These are phyloP conservation scores for Xylariales sp. DNA, from an alignment of 2,329 filamentous ascomycete species.

Conservation along the genomic window DNA sequence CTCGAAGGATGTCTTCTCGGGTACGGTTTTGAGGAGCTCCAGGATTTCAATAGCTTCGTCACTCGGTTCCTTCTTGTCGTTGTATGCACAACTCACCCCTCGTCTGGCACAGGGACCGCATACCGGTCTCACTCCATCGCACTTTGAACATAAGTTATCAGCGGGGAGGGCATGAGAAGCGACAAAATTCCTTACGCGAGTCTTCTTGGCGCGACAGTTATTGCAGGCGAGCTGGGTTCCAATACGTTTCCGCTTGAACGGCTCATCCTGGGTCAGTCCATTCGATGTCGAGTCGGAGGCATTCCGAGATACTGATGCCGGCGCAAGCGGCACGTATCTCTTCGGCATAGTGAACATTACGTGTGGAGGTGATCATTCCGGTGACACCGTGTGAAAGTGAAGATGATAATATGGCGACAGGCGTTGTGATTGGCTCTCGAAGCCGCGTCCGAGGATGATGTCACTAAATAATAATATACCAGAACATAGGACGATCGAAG, in stretches of 20 bases:
- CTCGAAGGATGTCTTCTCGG: neutral
- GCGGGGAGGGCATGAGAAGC: neutral
- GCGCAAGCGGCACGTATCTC: neutral
- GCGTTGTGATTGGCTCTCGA: too few relatives aligned
- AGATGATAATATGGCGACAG: too few relatives aligned
- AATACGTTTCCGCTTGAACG: slow-evolving; percentile 2
- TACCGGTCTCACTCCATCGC: slow-evolving; percentile 1
- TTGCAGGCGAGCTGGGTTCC: slow-evolving; percentile 5
- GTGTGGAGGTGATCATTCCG: neutral
- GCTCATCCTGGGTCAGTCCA: neutral
- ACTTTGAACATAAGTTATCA: neutral
- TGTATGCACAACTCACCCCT: slow-evolving; percentile 2
- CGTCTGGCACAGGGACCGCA: neutral
- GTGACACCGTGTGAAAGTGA: too few relatives aligned
- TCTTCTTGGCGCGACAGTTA: slow-evolving; percentile 4
- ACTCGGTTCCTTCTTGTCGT: neutral
- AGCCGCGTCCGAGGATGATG: too few relatives aligned
- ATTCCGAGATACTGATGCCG: neutral
- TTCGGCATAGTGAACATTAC: neutral
- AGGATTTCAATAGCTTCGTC: neutral
- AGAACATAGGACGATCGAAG: too few relatives aligned
- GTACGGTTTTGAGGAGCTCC: neutral
- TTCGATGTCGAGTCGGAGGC: neutral
- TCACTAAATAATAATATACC: too few relatives aligned
- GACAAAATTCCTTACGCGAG: neutral